Conservation (phyloP, 441 rosid species). For the Gossypium gossypioides region DNA sequence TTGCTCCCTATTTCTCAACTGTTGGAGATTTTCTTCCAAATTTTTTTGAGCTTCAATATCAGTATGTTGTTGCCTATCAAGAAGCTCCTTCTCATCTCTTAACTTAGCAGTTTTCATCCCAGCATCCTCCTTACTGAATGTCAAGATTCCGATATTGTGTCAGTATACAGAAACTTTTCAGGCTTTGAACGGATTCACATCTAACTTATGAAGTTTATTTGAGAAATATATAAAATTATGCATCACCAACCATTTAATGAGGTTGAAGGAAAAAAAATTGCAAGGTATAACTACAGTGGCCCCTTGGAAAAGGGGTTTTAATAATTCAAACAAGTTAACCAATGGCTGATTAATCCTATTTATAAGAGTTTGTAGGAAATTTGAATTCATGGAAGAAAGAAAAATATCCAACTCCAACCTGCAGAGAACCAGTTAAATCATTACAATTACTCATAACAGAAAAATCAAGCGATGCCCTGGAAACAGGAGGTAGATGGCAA, state of each 20-base stretch:
- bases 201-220: slow-evolving; percentile 2
- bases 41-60: slow-evolving; percentile 84
- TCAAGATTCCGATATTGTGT: slow-evolving; percentile 14
- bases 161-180: background rate
- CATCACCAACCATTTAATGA: background rate
- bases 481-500: background rate
- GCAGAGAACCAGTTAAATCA: background rate
- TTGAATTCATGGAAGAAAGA: slow-evolving; percentile 2
- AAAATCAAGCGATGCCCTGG: background rate
- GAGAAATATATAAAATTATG: background rate
- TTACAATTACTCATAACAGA: background rate
- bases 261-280: slow-evolving; percentile 11
- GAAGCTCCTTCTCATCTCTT: slow-evolving; percentile 92
- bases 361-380: background rate
- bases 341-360: background rate
- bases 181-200: background rate
- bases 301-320: background rate
- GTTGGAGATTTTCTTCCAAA: slow-evolving; percentile 92
- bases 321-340: slow-evolving; percentile 7
- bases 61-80: slow-evolving; percentile 89
- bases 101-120: slow-evolving; percentile 82
- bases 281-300: background rate
- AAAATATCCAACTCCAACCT: background rate
- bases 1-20: slow-evolving; percentile 62
- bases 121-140: slow-evolving; percentile 87